Evolutionary conservation across 495 filamentous ascomycete species (phyloP), one percentile per base, ranked within the genome.

Genomic region (Xylaria castorea): DNA sequence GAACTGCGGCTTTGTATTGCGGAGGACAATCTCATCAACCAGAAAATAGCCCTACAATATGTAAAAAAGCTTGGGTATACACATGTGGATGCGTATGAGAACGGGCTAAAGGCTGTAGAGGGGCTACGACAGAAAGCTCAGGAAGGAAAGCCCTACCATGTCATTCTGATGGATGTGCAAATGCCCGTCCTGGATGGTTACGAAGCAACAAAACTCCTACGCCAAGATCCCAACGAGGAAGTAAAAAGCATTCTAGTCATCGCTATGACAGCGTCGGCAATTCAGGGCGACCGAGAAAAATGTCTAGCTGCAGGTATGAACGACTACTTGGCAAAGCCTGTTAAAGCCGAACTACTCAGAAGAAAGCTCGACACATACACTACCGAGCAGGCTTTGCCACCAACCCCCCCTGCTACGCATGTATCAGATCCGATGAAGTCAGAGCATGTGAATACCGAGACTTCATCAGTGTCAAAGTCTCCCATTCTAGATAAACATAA

Each of bases 121-220:
- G 94, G 94, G 5, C 83, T 97, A 18, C 90, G 91, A 32, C 83
- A 86, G n/a, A 91, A 88, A 71, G 90, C 92, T 1, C 82, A 81
- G 27, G 89, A 92, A 72, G 92, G 91, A 6, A 83, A 83, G 8
- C 94, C 94, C 1, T 92, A 91, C 77, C 90, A 92, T 76, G 87
- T 97, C 32, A 92, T 97, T 25, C 85, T 97, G 36, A 97, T 97
- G 94, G 94, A 97, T 79, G 93, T 95, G 40, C 94, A 97, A 83
- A 97, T 97, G 94, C 94, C 94, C 1, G 90, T 94, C 8, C 87
- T 97, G 1, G 94, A 97, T 78, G 94, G 94, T n/a, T 97, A 97
- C 81, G 92, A 97, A 78, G 94, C 94, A 14, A 97, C 94, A 0
- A 91, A 91, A 64, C 86, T 92, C 63, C 89, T 97, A 57, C 90